A percentile compares a stretch with the other conserved stretches of the same genome.
Conservation (phyloP, 2,329 filamentous ascomycete genomes). For the Penicillium griseofulvum region DNA sequence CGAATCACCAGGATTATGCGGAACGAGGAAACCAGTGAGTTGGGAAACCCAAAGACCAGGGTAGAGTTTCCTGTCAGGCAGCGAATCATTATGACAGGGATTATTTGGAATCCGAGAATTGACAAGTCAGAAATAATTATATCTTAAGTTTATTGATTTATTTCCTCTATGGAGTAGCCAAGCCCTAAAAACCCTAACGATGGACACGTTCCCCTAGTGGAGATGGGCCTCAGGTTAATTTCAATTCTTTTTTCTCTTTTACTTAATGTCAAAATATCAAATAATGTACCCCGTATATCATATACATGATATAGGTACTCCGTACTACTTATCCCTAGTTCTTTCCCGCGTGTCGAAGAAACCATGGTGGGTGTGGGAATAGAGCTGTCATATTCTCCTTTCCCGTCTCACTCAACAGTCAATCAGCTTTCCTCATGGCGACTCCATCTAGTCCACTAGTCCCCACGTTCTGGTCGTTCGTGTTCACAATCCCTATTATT, state of each 20-base stretch:
- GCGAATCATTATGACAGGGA: constrained; percentile 13
- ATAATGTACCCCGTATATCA: not conserved
- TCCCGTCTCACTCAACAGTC: constrained; percentile 9
- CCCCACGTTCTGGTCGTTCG: constrained; percentile 16
- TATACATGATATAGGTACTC: not conserved
- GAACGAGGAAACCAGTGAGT: constrained; percentile 16
- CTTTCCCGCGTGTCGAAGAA: not conserved
- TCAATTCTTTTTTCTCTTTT: not conserved
- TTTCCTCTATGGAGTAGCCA: constrained; percentile 1
- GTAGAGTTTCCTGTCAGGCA: constrained; percentile 24
- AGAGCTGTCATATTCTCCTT: constrained; percentile 33
- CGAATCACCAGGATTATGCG: not conserved
- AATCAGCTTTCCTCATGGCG: constrained; percentile 3
- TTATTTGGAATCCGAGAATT: constrained; percentile 24
- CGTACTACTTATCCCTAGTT: not conserved
- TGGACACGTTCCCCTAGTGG: constrained; percentile 18
- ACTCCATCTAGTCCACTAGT: constrained; percentile 12
- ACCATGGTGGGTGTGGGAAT: constrained; percentile 18
- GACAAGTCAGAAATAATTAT: constrained; percentile 16
- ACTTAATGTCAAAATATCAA: not conserved
- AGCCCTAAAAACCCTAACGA: constrained; percentile 13
- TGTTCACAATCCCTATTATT: constrained; percentile 1
- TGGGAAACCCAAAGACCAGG: constrained; percentile 26
- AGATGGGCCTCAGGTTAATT: not conserved
- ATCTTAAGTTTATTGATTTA: constrained; percentile 3